Evolutionary conservation across 345 rosid species (phyloP).

Genomic region (Gossypium stocksii): DNA sequence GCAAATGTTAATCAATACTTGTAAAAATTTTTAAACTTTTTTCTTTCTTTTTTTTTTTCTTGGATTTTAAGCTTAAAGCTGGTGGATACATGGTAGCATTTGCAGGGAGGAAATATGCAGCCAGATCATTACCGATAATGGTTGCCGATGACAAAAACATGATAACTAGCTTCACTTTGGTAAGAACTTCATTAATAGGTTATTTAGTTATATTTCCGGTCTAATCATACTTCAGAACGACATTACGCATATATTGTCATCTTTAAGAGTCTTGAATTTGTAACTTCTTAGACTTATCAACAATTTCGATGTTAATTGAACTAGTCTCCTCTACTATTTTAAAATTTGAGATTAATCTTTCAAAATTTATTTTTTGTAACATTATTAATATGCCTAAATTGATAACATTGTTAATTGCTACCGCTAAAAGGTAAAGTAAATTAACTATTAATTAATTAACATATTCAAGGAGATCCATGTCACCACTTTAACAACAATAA

Average conservation of each 20-base stretch:
- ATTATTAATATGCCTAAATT: not conserved
- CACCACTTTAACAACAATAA: no score
- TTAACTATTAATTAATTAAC: no score
- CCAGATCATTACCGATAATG: slow-evolving; percentile 68
- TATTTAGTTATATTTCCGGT: no score
- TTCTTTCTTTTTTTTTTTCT: not conserved
- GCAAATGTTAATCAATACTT: no score
- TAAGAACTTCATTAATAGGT: slow-evolving; percentile 22
- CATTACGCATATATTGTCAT: no score
- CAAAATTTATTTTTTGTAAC: not conserved
- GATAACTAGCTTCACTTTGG: slow-evolving; percentile 84
- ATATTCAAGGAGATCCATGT: no score
- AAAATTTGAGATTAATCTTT: not conserved
- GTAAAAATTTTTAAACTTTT: not conserved
- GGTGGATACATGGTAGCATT: slow-evolving; percentile 93
- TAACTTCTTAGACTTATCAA: no score
- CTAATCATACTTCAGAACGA: not conserved
- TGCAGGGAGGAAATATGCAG: slow-evolving; percentile 89
- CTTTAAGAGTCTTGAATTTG: no score
- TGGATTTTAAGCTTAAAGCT: slow-evolving; percentile 32
- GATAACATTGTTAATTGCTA: not conserved
- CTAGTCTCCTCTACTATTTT: no score
- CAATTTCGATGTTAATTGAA: no score
- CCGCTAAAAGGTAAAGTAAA: no score
- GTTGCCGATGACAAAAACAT: slow-evolving; percentile 60